Evolutionary conservation across 345 rosid genomes (phyloP).

Genomic region (Eutrema heterophyllum): DNA sequence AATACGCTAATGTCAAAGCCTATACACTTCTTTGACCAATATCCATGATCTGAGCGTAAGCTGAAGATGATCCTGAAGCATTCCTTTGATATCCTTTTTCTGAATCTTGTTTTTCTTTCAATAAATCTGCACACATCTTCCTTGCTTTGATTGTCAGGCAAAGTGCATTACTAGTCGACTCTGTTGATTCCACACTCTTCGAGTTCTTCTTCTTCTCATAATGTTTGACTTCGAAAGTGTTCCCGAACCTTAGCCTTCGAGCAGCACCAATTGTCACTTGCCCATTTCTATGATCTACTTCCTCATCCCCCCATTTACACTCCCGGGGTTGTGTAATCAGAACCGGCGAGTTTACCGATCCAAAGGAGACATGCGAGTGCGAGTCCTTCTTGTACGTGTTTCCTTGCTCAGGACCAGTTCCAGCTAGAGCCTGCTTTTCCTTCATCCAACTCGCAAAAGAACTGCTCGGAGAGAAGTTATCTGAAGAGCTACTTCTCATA

Average conservation of each 20-base stretch:
- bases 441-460: neutral
- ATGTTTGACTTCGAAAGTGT: neutral
- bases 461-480: constrained; percentile 10
- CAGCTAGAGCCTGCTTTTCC: neutral
- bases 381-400: neutral
- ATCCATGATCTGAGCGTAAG: neutral
- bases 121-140: constrained; percentile 57
- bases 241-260: constrained; percentile 28
- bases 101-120: constrained; percentile 46
- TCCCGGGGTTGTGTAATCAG: constrained; percentile 32
- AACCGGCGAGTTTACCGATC: constrained; percentile 12
- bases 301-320: neutral
- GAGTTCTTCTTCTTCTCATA: neutral
- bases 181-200: neutral
- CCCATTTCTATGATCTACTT: constrained; percentile 9
- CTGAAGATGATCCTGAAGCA: constrained; percentile 17
- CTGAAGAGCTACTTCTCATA: constrained; percentile 6
- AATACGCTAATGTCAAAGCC: neutral
- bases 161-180: neutral
- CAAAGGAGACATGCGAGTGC: neutral
- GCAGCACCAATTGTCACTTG: constrained; percentile 11
- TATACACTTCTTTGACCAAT: neutral
- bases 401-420: neutral
- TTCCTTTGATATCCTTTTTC: neutral
- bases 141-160: neutral